Evolutionary conservation across 2,329 filamentous ascomycete species (phyloP), one percentile per base, ranked within the genome.

Genomic region (Penicillium sp.): DNA sequence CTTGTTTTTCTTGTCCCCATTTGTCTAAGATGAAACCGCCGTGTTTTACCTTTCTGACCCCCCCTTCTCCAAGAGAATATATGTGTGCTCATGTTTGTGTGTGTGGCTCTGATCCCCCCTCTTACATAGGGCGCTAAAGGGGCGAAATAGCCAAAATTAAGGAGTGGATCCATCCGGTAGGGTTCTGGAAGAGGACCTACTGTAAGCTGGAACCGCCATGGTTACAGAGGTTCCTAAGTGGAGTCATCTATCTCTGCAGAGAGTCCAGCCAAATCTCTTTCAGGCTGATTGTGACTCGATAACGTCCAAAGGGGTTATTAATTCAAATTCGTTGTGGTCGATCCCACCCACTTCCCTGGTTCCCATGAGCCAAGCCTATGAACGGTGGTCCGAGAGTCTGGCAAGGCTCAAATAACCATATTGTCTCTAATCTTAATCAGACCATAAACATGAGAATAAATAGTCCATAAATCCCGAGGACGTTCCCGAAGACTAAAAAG

Each of bases 201-300:
- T 22, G 46, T 16, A 51, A 58, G 46, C 57, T 59, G 57, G 57
- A 59, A 61, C 59, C 44, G 49, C 59, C 56, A 55, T 52, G 57
- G 59, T 61, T 61, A 59, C 57, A 55, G n/a, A 50, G 29, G 48
- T 51, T 11, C 37, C 16, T 4, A 31, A n/a, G 49, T 52, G 49
- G 49, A 44, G 49, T 27, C 16, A 42, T 5, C 13, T 29, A 7
- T 19, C 37, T 51, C 9, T 31, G 46, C 46, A 31, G 16, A 43
- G n/a, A 31, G 22, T n/a, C 48, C 48, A 49, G 29, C 11, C 29
- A 14, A 31, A 13, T 13, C 5, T 11, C 29, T 4, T 31, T 11
- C 11, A 11, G 13, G 19, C 19, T 19, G 46, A 49, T 39, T 22
- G 27, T 22, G 31, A 26, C 31, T 49, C 16, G 33, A 22, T 13